Percentiles rank a stretch among this genome's conserved stretches.
Conservation (phyloP, 2,329 filamentous ascomycete species). For the Fusarium falciforme region DNA sequence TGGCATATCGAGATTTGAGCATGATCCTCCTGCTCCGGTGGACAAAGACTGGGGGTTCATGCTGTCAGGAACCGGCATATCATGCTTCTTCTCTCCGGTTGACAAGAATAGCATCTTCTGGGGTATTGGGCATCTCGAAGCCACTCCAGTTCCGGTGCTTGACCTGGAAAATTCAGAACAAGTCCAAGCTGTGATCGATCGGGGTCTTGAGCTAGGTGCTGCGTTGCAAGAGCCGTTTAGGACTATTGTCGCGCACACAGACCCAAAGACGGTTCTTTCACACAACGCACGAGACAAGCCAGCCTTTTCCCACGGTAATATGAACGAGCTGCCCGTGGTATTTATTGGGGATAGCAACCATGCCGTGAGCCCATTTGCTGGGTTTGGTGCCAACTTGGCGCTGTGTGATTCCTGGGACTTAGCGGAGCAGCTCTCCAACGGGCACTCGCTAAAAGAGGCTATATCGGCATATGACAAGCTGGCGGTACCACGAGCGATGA, state of each 20-base stretch:
- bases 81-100: conserved; percentile 58
- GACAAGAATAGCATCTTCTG: conserved; percentile 56
- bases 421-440: conserved; percentile 52
- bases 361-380: conserved; percentile 61
- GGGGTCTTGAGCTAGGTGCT: conserved; percentile 48
- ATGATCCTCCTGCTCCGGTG: conserved; percentile 47
- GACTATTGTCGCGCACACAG: conserved; percentile 53
- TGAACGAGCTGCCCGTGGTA: conserved; percentile 46
- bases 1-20: conserved; percentile 52
- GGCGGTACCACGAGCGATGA: conserved; percentile 49
- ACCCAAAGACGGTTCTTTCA: conserved; percentile 50
- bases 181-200: conserved; percentile 45
- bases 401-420: conserved; percentile 60
- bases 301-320: conserved; percentile 53
- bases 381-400: conserved; percentile 61
- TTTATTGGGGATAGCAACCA: conserved; percentile 65
- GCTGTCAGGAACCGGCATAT: conserved; percentile 52
- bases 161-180: conserved; percentile 34
- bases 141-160: conserved; percentile 19
- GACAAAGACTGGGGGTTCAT: conserved; percentile 55
- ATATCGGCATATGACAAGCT: conserved; percentile 50
- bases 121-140: conserved; percentile 53
- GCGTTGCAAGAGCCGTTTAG: conserved; percentile 54
- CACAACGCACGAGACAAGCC: conserved; percentile 58
- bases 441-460: conserved; percentile 40